phyloP scores from a whole-genome alignment of 1,284 basidiomycete species.

The Sporisorium exsertum region DNA sequence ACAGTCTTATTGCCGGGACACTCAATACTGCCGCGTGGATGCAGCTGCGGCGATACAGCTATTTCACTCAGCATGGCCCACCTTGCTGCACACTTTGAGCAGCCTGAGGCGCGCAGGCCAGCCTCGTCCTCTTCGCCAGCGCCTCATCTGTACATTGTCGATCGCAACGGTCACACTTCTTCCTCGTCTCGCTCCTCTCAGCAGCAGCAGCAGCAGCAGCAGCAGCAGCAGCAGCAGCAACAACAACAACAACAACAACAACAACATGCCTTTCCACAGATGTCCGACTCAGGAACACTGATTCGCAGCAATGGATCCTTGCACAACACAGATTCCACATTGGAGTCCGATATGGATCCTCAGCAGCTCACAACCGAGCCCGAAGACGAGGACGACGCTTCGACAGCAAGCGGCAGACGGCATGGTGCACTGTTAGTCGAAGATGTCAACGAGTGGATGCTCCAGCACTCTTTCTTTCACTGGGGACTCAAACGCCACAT shows the following conservation, averaged over 20 bases:
- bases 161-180: conserved; percentile 3
- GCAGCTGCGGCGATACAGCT: neutral
- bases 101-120: conserved; percentile 19
- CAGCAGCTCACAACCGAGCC: conserved; percentile 37
- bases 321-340: conserved; percentile 10
- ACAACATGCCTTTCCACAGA: conserved; percentile 27
- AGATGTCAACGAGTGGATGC: conserved; percentile 63
- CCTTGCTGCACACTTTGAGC: conserved; percentile 48
- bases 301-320: conserved; percentile 15
- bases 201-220: conserved; percentile 14
- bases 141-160: conserved; percentile 26
- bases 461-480: conserved; percentile 66
- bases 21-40: conserved; percentile 1
- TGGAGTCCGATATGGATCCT: conserved; percentile 33
- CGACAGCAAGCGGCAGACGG: conserved; percentile 60
- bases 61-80: conserved; percentile 28
- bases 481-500: conserved; percentile 79
- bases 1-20: neutral
- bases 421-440: conserved; percentile 66
- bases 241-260: conserved; percentile 16
- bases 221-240: conserved; percentile 22
- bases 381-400: conserved; percentile 58
- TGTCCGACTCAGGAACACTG: conserved; percentile 22
- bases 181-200: conserved; percentile 19
- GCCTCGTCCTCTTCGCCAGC: conserved; percentile 17